These are phyloP conservation scores for Xylaria polymorpha DNA, from an alignment of 2,329 filamentous ascomycete genomes.

Conservation along the genomic window DNA sequence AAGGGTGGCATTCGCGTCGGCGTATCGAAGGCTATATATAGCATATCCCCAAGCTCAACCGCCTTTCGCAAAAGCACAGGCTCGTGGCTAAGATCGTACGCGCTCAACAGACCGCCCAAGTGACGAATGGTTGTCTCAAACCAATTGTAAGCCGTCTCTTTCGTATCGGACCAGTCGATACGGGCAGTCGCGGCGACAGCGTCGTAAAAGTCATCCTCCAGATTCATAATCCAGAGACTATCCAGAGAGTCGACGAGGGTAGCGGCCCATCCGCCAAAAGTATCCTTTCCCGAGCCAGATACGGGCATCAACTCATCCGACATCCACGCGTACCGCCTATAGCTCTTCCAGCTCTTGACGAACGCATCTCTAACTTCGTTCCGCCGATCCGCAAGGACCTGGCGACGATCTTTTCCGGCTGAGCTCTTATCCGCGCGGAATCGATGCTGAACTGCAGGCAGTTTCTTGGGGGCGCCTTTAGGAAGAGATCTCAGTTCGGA, in stretches of 20 bases:
- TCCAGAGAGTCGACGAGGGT: slow-evolving; percentile 65
- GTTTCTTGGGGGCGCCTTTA: slow-evolving; percentile 23
- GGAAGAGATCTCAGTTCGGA: slow-evolving; percentile 30
- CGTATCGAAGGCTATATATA: slow-evolving; percentile 60
- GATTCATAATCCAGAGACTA: slow-evolving; percentile 62
- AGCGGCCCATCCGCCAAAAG: slow-evolving; percentile 62
- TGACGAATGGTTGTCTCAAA: slow-evolving; percentile 60
- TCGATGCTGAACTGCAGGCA: slow-evolving; percentile 29
- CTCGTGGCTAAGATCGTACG: slow-evolving; percentile 55
- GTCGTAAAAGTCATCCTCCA: slow-evolving; percentile 60
- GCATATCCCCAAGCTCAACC: slow-evolving; percentile 58
- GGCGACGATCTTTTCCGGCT: slow-evolving; percentile 22
- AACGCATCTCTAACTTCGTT: slow-evolving; percentile 52
- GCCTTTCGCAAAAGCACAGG: slow-evolving; percentile 56
- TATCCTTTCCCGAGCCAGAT: slow-evolving; percentile 55
- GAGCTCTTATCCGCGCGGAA: slow-evolving; percentile 28
- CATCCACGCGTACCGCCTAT: slow-evolving; percentile 60
- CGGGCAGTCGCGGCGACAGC: slow-evolving; percentile 56
- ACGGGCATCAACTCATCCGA: slow-evolving; percentile 61
- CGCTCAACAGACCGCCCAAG: slow-evolving; percentile 56
- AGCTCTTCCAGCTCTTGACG: slow-evolving; percentile 56
- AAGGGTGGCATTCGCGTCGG: slow-evolving; percentile 59
- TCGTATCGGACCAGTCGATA: slow-evolving; percentile 60
- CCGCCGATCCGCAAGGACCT: slow-evolving; percentile 45
- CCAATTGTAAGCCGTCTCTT: slow-evolving; percentile 51